Base-by-base conservation (phyloP, 331 rosid species). In the Phaseolus coccineus region DNA sequence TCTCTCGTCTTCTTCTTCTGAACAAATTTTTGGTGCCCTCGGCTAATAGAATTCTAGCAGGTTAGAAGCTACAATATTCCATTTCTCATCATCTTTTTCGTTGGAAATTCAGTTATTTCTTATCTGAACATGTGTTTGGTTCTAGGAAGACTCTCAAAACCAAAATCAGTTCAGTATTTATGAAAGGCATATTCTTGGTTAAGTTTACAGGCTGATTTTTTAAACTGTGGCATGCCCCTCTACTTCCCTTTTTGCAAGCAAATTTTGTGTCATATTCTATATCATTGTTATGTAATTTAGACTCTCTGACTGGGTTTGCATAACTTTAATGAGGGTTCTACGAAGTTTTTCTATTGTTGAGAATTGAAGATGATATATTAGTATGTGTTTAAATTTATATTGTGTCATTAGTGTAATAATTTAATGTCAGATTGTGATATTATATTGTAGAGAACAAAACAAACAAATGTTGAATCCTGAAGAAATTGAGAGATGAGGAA, bases 41-140 rank as follows among this genome's bases (percentile, higher is more conserved):
- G 2, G 73, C 77, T 80, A 24, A 2, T 28, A 68, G 53, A 86
- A 61, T 50, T 73, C 58, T 81, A 28, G 16, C 79, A 81, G 91
- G 89, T 85, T 76, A 78, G 86, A 70, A 27, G 30, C 81, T 83
- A 46, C 9, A 8, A 12, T 53, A 14, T 71, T 74, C 66, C 61
- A 53, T 48, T 78, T 78, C 65, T 22, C 79, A 14, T 37, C 24
- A 53, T 77, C 44, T 77, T 57, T 71, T 71, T 37, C 42, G 9
- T 65, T 51, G 63, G 55, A 59, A 68, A 72, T 61, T 73, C 73
- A 47, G 35, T 27, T 73, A 19, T 15, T 53, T 70, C 14, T 15
- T 55, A 14, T 56, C 33, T 57, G 5, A 19, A n/a, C 40, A 14
- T 53, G 22, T 42, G 8, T 57, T 56, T 69, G 51, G 52, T 53